Evolutionary conservation across 169 alveolate species (phyloP), one percentile per base, ranked within the genome.

Genomic region (Ichthyophthirius multifiliis): DNA sequence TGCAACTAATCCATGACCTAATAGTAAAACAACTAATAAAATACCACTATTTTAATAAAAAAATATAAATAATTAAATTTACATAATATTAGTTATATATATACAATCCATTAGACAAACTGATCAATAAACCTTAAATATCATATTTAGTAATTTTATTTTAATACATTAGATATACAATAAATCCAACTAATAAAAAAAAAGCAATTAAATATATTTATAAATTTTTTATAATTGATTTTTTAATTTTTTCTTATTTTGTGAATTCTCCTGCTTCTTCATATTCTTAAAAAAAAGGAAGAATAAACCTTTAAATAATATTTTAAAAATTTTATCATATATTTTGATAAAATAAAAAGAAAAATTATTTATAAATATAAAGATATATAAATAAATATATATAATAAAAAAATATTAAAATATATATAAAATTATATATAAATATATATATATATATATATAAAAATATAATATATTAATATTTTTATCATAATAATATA

Each of bases 1-100:
- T 7, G 88, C 88, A 5, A 88, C 90, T 3, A 88, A 39, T 13
- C 93, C 93, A 63, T 88, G 76, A 1, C 93, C 93, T 80, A 88
- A 27, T 39, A 88, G 37, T 18, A 88, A 16, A 47, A 86, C 83
- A 23, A 88, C 83, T 55, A 88, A 44, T 16, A 82, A 30, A 6
- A 82, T 32, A 34, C 90, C 90, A 84, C 90, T 81, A 12, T 20
- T 34, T 15, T 15, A 35, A 41, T 34, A 9, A 9, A 4, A 12
- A 31, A 4, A 30, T 18, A 67, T 67, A 12, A 67, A 15, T 12
- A 27, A n/a, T n/a, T n/a, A n/a, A n/a, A n/a, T n/a, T n/a, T n/a
- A n/a, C n/a, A n/a, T n/a, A n/a, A n/a, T n/a, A n/a, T n/a, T n/a
- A n/a, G n/a, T n/a, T n/a, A n/a, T n/a, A n/a, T n/a, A n/a, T n/a